Conservation (phyloP, 441 rosid species). For the Mallotus repandus region DNA sequence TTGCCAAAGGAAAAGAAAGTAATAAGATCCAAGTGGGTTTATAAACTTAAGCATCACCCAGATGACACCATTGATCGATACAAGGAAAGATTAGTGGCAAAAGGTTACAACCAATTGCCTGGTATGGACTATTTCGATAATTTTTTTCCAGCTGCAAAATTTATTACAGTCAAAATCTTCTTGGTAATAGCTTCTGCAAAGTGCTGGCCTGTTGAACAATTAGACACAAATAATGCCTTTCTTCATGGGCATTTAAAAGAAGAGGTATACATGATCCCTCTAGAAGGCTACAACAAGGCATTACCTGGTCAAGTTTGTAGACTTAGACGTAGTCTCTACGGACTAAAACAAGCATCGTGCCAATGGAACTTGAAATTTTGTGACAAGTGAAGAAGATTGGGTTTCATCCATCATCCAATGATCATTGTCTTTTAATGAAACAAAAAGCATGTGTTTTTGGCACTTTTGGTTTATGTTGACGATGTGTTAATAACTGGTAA, state of each 20-base stretch:
- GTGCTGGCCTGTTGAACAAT: no score
- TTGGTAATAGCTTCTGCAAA: no score
- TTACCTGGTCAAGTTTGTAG: not conserved
- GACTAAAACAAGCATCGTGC: not conserved
- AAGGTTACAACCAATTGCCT: no score
- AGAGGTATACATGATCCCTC: not conserved
- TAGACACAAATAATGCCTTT: not conserved
- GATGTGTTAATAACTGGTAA: not conserved
- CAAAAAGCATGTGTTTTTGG: not conserved
- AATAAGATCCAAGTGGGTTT: no score
- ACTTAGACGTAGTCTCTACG: not conserved
- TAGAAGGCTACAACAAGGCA: not conserved
- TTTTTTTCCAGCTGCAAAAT: no score
- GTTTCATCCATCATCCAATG: not conserved
- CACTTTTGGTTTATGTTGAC: not conserved
- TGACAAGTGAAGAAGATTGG: not conserved
- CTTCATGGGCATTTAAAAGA: not conserved
- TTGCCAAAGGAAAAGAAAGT: no score
- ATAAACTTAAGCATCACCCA: no score
- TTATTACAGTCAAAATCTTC: no score
- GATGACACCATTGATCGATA: no score
- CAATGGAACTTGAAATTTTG: not conserved
- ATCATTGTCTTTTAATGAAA: not conserved
- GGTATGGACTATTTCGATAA: no score
- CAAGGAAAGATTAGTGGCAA: no score